Percentiles rank a stretch among this genome's conserved stretches.
These are phyloP conservation scores for Neonectria ditissima DNA, from an alignment of 2,329 filamentous ascomycete species.

Conservation along the genomic window DNA sequence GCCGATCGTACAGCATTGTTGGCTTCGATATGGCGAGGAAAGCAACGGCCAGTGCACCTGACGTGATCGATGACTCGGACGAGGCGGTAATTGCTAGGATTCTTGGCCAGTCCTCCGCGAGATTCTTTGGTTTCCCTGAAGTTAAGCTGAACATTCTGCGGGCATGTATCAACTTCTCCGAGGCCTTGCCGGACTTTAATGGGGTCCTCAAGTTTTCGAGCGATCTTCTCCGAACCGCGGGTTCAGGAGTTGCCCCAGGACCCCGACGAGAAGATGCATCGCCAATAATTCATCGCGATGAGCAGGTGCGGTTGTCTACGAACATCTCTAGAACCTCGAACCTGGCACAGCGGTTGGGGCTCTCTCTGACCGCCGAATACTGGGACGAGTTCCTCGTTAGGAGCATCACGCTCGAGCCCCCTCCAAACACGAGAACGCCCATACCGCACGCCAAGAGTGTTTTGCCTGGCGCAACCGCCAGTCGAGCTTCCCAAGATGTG, in stretches of 20 bases:
- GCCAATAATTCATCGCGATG: constrained; percentile 79
- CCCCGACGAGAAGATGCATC: constrained; percentile 75
- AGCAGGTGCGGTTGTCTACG: constrained; percentile 85
- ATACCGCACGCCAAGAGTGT: constrained; percentile 72
- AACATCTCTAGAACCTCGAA: constrained; percentile 88
- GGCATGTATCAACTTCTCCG: constrained; percentile 92
- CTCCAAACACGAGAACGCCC: constrained; percentile 69
- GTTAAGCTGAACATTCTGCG: constrained; percentile 89
- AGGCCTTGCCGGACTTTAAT: constrained; percentile 90
- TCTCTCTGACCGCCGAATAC: constrained; percentile 82
- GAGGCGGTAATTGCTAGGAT: constrained; percentile 68
- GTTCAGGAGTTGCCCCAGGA: constrained; percentile 81
- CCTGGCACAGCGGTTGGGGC: constrained; percentile 80
- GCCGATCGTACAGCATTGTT: constrained; percentile 74
- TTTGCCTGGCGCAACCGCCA: constrained; percentile 62
- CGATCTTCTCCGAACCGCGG: constrained; percentile 83
- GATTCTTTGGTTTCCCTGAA: constrained; percentile 80
- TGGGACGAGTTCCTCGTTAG: constrained; percentile 97
- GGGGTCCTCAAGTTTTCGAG: constrained; percentile 91
- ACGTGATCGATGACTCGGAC: constrained; percentile 59
- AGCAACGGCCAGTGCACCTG: constrained; percentile 38
- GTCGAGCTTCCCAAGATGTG: constrained; percentile 68
- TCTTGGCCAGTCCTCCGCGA: constrained; percentile 65
- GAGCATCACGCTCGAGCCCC: constrained; percentile 76
- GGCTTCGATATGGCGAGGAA: constrained; percentile 55